Conservation (phyloP, 1,284 basidiomycete genomes). For the Ustilago tritici region DNA sequence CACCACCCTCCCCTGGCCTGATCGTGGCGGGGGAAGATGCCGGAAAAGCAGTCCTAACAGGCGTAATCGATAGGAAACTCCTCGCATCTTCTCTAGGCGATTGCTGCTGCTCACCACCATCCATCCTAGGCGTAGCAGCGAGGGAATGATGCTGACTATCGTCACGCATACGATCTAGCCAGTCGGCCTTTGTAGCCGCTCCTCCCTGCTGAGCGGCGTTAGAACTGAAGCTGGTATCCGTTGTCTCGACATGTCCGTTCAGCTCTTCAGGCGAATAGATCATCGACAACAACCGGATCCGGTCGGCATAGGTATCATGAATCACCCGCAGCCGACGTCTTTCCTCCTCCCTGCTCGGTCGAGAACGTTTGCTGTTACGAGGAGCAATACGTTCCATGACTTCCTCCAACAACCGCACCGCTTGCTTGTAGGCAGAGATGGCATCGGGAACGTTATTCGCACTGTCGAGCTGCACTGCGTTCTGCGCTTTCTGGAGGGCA, state of each 20-base stretch:
- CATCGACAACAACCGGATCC: constrained; percentile 68
- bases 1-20: background rate
- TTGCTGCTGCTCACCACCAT: constrained; percentile 10
- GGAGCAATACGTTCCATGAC: constrained; percentile 71
- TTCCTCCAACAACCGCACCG: constrained; percentile 69
- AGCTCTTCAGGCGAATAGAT: constrained; percentile 55
- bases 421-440: constrained; percentile 69
- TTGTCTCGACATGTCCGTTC: constrained; percentile 14
- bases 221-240: constrained; percentile 23
- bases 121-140: constrained; percentile 9
- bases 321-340: constrained; percentile 68
- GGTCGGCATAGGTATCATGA: constrained; percentile 71
- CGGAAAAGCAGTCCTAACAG: constrained; percentile 20
- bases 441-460: constrained; percentile 70
- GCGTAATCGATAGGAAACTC: constrained; percentile 44
- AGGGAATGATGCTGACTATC: constrained; percentile 19
- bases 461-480: constrained; percentile 70
- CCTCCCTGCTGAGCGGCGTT: constrained; percentile 12
- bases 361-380: constrained; percentile 52
- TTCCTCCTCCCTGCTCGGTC: constrained; percentile 68
- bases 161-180: constrained; percentile 35
- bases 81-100: constrained; percentile 18
- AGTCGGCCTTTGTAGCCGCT: constrained; percentile 27
- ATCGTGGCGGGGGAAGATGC: background rate
- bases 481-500: constrained; percentile 70